Evolutionary conservation across 2,329 filamentous ascomycete genomes (phyloP).

Genomic region (Seiridium unicorne): DNA sequence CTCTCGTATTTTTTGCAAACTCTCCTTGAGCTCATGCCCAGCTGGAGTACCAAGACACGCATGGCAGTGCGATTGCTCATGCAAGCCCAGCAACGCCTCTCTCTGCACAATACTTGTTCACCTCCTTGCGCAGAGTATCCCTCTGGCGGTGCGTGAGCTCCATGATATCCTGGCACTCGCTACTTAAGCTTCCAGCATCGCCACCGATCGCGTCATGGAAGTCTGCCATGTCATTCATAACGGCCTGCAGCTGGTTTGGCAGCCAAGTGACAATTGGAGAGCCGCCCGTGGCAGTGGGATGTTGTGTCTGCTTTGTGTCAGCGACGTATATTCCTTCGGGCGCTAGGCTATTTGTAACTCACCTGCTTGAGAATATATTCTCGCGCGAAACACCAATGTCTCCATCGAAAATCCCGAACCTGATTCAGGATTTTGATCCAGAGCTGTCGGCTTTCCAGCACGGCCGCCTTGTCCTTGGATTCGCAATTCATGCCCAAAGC

Average conservation of each 20-base stretch:
- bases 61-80: no score
- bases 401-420: slow-evolving; percentile 78
- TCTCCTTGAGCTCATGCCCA: no score
- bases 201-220: slow-evolving; percentile 49
- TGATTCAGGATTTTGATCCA: slow-evolving; percentile 70
- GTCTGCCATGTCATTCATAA: slow-evolving; percentile 67
- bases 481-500: slow-evolving; percentile 42
- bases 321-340: no score
- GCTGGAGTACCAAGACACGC: no score
- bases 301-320: slow-evolving; percentile 44
- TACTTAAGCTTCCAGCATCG: slow-evolving; percentile 40
- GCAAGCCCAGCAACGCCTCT: slow-evolving; percentile 30
- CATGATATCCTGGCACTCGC: slow-evolving; percentile 60
- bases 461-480: slow-evolving; percentile 23
- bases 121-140: slow-evolving; percentile 68
- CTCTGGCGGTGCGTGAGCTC: slow-evolving; percentile 62
- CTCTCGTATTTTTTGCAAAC: no score
- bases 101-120: slow-evolving; percentile 71
- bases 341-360: not conserved
- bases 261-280: slow-evolving; percentile 84
- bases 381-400: slow-evolving; percentile 82
- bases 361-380: slow-evolving; percentile 77
- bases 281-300: slow-evolving; percentile 77
- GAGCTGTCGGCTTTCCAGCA: slow-evolving; percentile 52
- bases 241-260: slow-evolving; percentile 76